phyloP scores from a whole-genome alignment of 805 yeast species.

The Spathaspora gorwiae region DNA sequence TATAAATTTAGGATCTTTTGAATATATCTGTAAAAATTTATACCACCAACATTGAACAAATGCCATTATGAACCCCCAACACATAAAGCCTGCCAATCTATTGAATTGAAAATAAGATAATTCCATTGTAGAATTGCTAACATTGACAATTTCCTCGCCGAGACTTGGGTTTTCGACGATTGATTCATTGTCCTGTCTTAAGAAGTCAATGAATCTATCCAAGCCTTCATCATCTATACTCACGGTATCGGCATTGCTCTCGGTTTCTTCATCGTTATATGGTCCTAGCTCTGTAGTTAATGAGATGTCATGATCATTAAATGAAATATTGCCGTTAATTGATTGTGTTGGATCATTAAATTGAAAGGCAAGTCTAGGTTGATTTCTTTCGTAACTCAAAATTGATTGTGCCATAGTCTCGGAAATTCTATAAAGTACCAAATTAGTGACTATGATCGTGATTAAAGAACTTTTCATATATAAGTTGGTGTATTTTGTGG shows the following conservation, averaged over 20 bases:
- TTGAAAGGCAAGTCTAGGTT: slow-evolving; percentile 19
- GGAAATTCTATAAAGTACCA: slow-evolving; percentile 82
- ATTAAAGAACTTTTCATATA: slow-evolving; percentile 63
- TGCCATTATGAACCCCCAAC: slow-evolving; percentile 84
- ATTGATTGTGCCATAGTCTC: slow-evolving; percentile 85
- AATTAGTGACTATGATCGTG: slow-evolving; percentile 78
- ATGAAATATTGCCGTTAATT: slow-evolving; percentile 10
- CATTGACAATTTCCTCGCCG: not conserved
- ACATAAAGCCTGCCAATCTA: slow-evolving; percentile 72
- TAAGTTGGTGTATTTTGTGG: slow-evolving; percentile 53
- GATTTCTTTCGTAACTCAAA: slow-evolving; percentile 19
- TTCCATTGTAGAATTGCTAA: slow-evolving; percentile 6
- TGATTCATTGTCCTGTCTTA: slow-evolving; percentile 25
- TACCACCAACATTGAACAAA: slow-evolving; percentile 90
- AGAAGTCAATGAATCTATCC: slow-evolving; percentile 27
- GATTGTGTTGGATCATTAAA: slow-evolving; percentile 10
- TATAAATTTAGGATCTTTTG: slow-evolving; percentile 76
- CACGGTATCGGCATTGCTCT: slow-evolving; percentile 1
- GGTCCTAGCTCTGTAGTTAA: not conserved
- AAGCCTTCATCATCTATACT: slow-evolving; percentile 17
- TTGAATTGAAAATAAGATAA: slow-evolving; percentile 54
- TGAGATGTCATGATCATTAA: slow-evolving; percentile 16
- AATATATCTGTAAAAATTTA: slow-evolving; percentile 72
- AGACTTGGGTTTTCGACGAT: not conserved
- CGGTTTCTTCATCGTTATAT: slow-evolving; percentile 9